phyloP scores from a whole-genome alignment of 306 rosid genomes.

The Rosa multiflora region DNA sequence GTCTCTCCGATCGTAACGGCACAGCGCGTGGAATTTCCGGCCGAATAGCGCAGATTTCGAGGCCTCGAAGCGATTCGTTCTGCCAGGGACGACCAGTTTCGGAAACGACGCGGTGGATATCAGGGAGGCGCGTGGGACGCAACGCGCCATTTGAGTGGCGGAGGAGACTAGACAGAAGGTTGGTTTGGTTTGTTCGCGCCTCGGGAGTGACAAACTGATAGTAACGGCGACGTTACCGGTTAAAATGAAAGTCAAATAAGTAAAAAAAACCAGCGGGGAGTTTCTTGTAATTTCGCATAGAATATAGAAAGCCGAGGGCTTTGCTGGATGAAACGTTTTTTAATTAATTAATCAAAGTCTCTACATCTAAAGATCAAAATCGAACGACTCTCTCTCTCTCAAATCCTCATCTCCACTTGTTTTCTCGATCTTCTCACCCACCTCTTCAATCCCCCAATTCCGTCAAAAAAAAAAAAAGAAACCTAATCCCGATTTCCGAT shows the following conservation, averaged over 20 bases:
- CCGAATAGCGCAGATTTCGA: constrained; percentile 30
- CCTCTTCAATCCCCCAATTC: background rate
- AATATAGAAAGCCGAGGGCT: background rate
- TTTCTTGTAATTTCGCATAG: background rate
- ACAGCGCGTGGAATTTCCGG: constrained; percentile 34
- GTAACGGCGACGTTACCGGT: background rate
- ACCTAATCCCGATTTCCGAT: constrained; percentile 9
- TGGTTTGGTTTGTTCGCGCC: background rate
- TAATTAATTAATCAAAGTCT: background rate
- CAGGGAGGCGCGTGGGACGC: constrained; percentile 36
- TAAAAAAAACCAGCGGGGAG: background rate
- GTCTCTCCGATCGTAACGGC: constrained; percentile 21
- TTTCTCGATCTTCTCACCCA: background rate
- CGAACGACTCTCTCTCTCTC: background rate
- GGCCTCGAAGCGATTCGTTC: constrained; percentile 3
- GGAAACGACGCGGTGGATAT: constrained; percentile 14
- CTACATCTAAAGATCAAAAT: background rate
- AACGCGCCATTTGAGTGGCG: constrained; percentile 54
- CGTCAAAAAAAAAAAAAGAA: background rate
- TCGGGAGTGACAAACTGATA: background rate
- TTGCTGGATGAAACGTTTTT: constrained; percentile 18
- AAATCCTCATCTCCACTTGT: background rate
- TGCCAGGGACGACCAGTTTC: constrained; percentile 11
- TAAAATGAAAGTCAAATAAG: background rate
- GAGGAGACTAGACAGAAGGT: constrained; percentile 21